Base-by-base conservation (phyloP, 805 yeast genomes). In the Lipomyces starkeyi region DNA sequence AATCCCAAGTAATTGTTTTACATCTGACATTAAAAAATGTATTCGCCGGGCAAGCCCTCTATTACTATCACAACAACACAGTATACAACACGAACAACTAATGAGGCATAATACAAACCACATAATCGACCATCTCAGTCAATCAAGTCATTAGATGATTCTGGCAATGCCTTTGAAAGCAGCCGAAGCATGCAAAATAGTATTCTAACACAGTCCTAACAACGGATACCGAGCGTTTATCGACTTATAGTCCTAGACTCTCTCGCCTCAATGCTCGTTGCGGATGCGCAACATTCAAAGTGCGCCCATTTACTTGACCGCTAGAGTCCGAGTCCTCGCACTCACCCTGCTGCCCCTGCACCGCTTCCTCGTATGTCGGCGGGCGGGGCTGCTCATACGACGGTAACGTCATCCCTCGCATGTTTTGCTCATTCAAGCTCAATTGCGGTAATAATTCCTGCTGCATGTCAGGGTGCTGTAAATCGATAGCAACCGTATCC, bases 331-430 rank as follows among this genome's bases (percentile, higher is more conserved):
- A 43, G 14, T 8, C 49, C 20, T 43, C 49, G 49, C 49, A 43
- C n/a, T 17, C 22, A 17, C 1, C 49, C 6, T 43, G 20, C 49
- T 6, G 49, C 5, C 49, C 11, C 22, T 43, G 49, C 49, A 43
- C 49, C 13, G 49, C 49, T n/a, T 43, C 49, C 49, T 43, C 49
- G 22, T 43, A 43, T 17, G 49, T 17, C 49, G 49, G 49, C 49
- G 49, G 49, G 14, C 3, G 3, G 14, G 22, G 2, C 49, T 43
- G 49, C 20, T n/a, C 49, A n/a, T 43, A 43, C 22, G n/a, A n/a
- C 20, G 49, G 49, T 43, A 43, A 43, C 20, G 49, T 17, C 49
- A 43, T 43, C 9, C 22, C 49, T 5, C 22, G n/a, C 20, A 6
- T 5, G 22, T 8, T 17, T n/a, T n/a, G 22, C 49, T 43, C 49